Evolutionary conservation across 139 green algal species (phyloP), one percentile per base, ranked within the genome.

Genomic region (Chlorella ohadii): DNA sequence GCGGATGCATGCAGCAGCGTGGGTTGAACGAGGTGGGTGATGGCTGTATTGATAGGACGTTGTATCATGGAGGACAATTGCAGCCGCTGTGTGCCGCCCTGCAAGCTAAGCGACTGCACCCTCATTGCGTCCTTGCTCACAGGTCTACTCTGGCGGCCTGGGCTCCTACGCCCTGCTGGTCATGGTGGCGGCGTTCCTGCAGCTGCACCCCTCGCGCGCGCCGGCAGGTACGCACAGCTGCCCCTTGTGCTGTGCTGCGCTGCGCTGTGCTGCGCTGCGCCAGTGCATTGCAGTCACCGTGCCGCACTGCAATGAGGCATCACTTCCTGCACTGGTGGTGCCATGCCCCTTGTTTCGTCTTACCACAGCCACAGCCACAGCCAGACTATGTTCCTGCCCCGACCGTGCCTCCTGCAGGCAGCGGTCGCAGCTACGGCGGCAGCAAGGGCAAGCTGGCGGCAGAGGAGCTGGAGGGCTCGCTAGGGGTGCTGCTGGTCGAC

Each of bases 61-160:
- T n/a, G n/a, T n/a, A n/a, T n/a, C n/a, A n/a, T n/a, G n/a, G n/a
- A n/a, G n/a, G n/a, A n/a, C n/a, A n/a, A n/a, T n/a, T n/a, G n/a
- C n/a, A n/a, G n/a, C n/a, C n/a, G n/a, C n/a, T n/a, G n/a, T n/a
- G n/a, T n/a, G n/a, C n/a, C n/a, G n/a, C n/a, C n/a, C n/a, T n/a
- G n/a, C n/a, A n/a, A n/a, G n/a, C n/a, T n/a, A n/a, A n/a, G n/a
- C n/a, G n/a, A n/a, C n/a, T n/a, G n/a, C n/a, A n/a, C n/a, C n/a
- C n/a, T n/a, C n/a, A n/a, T n/a, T n/a, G n/a, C n/a, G n/a, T n/a
- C n/a, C n/a, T n/a, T n/a, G n/a, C 34, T 12, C 33, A 66, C 78
- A 95, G 91, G 96, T 99, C 31, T 99, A 99, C 82, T 90, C 85
- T 0, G 97, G 97, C 0, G 97, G 97, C 79, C 94, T 99, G 76